Evolutionary conservation across 2,329 filamentous ascomycete genomes (phyloP), one percentile per base, ranked within the genome.

Genomic region (Pseudocercospora vitis): DNA sequence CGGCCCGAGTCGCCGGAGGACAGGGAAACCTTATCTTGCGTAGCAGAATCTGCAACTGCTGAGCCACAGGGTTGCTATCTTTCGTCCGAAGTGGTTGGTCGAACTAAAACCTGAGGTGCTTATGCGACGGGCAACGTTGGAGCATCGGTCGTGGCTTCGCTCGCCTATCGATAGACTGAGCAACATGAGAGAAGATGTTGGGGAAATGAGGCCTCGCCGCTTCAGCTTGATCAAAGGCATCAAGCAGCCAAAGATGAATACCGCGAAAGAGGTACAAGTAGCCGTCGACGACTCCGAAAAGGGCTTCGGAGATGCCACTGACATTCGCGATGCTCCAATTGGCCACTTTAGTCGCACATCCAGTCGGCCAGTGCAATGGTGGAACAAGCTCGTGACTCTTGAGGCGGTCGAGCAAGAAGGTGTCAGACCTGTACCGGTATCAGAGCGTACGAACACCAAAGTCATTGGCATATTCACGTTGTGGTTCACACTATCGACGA

Each of bases 401-500:
- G 29, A 49, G 16, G 50, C 45, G 7, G 50, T 59, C 31, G 57
- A 56, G 47, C 40, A 35, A 11, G 49, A 46, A 9, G 82, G 82
- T 3, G 75, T 82, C 61, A 75, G 74, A 52, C 82, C 82, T 0
- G 79, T 85, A 18, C 78, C 81, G 1, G 56, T 76, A 18, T 76
- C 81, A 50, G 71, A 80, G 56, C 73, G 82, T 35, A 83, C 75
- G 1, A 75, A 80, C 56, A 81, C 72, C 7, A 72, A 74, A 29
- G 80, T 80, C 59, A 74, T 74, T 66, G 80, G 81, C 56, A 72
- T 85, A 40, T 84, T 85, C 63, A 83, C 81, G 3, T 72, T 84
- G 19, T 84, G 82, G 74, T 82, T 83, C 63, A 81, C 79, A 16
- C 76, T 81, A 55, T 75, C 81, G 52, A 72, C 80, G 37, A 82